A percentile compares a stretch with the other conserved stretches of the same genome.
Conservation (phyloP, 2,329 filamentous ascomycete species). For the Pestalotiopsis sp. region DNA sequence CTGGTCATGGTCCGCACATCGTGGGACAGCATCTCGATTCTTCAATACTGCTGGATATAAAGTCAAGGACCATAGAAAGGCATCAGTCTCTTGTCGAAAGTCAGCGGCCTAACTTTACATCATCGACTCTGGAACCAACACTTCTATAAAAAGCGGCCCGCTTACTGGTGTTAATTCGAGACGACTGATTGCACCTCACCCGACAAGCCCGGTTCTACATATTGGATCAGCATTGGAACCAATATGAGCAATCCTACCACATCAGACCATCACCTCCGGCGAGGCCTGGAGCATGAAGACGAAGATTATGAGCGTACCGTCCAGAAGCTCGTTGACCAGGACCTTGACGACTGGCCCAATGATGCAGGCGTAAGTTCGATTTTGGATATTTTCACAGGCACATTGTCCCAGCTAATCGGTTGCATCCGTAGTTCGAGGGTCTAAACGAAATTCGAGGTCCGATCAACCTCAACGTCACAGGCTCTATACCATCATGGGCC, state of each 20-base stretch:
- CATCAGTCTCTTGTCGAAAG: background rate
- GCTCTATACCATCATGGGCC: constrained; percentile 69
- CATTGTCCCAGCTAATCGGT: background rate
- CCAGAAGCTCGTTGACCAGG: constrained; percentile 14
- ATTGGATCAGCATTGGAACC: background rate
- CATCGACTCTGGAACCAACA: background rate
- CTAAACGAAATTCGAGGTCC: constrained; percentile 66
- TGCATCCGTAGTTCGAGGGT: constrained; percentile 59
- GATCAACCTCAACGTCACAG: constrained; percentile 62
- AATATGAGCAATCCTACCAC: background rate
- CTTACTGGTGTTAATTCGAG: background rate
- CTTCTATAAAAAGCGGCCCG: background rate
- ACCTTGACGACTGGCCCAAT: constrained; percentile 49
- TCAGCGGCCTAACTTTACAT: background rate
- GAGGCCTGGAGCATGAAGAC: constrained; percentile 18
- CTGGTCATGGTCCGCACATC: background rate
- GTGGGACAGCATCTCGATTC: background rate
- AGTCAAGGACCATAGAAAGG: background rate
- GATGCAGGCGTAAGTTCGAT: constrained; percentile 43
- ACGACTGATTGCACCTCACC: background rate
- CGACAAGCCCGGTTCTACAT: background rate
- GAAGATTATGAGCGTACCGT: constrained; percentile 22
- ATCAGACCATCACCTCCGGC: background rate
- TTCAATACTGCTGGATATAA: background rate
- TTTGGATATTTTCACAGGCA: no score